phyloP scores from a whole-genome alignment of 176 grass and related monocot species.

The Oryza brachyantha region DNA sequence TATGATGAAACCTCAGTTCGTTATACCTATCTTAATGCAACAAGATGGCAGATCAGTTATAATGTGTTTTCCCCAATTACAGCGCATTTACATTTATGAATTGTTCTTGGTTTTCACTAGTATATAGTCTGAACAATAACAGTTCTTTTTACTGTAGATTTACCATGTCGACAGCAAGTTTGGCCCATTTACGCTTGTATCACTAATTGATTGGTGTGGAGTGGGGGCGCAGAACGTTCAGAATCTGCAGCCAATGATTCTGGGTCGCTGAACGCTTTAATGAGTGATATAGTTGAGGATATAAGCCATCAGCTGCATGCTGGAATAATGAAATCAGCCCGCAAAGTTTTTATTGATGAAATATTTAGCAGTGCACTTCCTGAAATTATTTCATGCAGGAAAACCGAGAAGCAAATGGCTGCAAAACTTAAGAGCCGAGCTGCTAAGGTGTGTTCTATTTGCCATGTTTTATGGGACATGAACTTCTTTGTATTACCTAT shows the following conservation, averaged over 20 bases:
- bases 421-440: constrained; percentile 43
- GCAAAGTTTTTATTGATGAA: constrained; percentile 77
- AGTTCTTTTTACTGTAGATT: constrained; percentile 53
- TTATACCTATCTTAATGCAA: neutral
- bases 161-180: constrained; percentile 74
- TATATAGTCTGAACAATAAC: constrained; percentile 2
- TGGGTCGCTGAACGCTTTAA: constrained; percentile 39
- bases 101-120: constrained; percentile 11
- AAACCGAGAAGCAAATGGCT: constrained; percentile 45
- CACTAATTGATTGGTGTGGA: constrained; percentile 78
- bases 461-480: constrained; percentile 5
- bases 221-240: constrained; percentile 40
- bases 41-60: neutral
- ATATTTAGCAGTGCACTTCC: constrained; percentile 76
- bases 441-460: constrained; percentile 48
- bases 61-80: neutral
- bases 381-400: constrained; percentile 68
- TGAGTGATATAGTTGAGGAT: constrained; percentile 55
- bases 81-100: neutral
- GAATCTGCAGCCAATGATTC: constrained; percentile 40
- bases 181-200: constrained; percentile 78
- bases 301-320: constrained; percentile 71
- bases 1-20: neutral
- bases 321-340: constrained; percentile 89
- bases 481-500: neutral